phyloP scores from a whole-genome alignment of 768 basidiomycete genomes.

The Phaffia australis region DNA sequence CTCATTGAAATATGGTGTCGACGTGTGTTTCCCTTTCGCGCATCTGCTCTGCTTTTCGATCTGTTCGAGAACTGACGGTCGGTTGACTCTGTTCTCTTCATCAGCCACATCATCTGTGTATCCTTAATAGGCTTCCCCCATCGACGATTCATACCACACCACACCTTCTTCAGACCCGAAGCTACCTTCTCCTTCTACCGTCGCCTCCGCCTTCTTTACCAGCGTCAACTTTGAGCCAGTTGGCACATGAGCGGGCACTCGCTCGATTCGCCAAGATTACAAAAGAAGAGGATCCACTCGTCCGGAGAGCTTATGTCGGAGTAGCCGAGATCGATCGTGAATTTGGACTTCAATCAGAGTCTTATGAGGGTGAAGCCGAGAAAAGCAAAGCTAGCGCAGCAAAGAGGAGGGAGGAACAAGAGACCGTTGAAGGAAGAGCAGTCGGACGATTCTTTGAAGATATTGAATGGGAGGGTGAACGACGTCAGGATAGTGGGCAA shows the following conservation, averaged over 20 bases:
- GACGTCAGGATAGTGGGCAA: constrained; percentile 31
- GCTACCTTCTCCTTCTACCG: constrained; percentile 30
- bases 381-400: constrained; percentile 27
- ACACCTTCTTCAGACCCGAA: constrained; percentile 43
- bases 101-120: constrained; percentile 53
- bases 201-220: constrained; percentile 21
- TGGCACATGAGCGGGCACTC: constrained; percentile 45
- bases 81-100: background rate
- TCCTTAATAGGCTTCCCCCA: constrained; percentile 54
- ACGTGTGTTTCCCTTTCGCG: constrained; percentile 43
- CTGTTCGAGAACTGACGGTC: background rate
- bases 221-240: constrained; percentile 2
- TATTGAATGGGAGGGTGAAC: constrained; percentile 52
- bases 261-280: constrained; percentile 54
- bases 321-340: constrained; percentile 43
- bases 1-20: constrained; percentile 50
- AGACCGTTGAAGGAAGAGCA: constrained; percentile 45
- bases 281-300: constrained; percentile 57
- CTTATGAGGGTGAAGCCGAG: constrained; percentile 28
- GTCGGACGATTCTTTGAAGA: constrained; percentile 56
- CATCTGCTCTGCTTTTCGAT: background rate
- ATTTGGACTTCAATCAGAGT: background rate
- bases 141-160: constrained; percentile 60
- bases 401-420: constrained; percentile 26
- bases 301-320: constrained; percentile 60